Conservation (phyloP, 164 flowering plant genomes). For the Aristolochia contorta region DNA sequence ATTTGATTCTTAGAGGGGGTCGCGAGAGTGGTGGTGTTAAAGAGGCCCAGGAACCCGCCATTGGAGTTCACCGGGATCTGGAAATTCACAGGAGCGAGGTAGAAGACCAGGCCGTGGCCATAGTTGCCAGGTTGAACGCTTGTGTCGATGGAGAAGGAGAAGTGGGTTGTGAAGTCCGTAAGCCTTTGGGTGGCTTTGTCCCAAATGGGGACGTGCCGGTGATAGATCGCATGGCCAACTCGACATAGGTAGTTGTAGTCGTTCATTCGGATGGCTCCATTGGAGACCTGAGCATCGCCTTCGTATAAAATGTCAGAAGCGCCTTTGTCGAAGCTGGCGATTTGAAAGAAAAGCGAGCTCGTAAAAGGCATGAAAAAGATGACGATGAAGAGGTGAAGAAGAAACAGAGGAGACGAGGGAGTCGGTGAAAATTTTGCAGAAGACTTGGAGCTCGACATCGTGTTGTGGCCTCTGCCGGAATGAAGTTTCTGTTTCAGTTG, state of each 20-base stretch:
- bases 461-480: too few relatives aligned
- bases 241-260: conserved; percentile 2
- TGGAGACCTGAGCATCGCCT: conserved; percentile 1
- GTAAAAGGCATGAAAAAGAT: conserved; percentile 1
- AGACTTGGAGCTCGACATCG: too few relatives aligned
- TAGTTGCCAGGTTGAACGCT: background rate
- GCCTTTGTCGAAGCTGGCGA: background rate
- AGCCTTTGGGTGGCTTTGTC: conserved; percentile 6
- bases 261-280: conserved; percentile 9
- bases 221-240: conserved; percentile 8
- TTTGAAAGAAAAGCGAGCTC: conserved; percentile 1
- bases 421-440: too few relatives aligned
- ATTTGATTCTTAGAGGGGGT: conserved; percentile 6
- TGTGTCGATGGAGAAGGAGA: conserved; percentile 29
- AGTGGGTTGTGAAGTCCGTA: conserved; percentile 39
- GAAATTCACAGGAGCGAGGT: conserved; percentile 23
- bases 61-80: conserved; percentile 24
- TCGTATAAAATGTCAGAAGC: background rate
- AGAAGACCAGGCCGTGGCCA: conserved; percentile 29
- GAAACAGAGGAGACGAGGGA: too few relatives aligned
- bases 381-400: background rate
- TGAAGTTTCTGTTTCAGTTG: too few relatives aligned
- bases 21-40: conserved; percentile 12
- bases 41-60: conserved; percentile 37
- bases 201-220: conserved; percentile 4